A percentile compares a stretch with the other conserved stretches of the same genome.
These are phyloP conservation scores for Leucocoprinus leucothites DNA, from an alignment of 768 basidiomycete genomes.

Conservation along the genomic window DNA sequence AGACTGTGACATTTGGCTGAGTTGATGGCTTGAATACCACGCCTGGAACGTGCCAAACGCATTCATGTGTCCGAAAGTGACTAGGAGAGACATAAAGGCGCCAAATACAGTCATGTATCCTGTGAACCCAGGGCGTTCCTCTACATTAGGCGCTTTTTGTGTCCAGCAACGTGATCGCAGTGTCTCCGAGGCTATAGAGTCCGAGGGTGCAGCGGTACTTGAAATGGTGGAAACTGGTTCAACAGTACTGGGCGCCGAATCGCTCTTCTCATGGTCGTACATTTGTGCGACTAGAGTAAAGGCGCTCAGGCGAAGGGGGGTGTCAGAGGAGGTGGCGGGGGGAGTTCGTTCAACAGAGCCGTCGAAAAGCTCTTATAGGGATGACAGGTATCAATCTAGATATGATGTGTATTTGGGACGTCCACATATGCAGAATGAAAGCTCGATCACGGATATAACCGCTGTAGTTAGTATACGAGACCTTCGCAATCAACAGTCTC, in stretches of 20 bases:
- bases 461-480: background rate
- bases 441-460: conserved; percentile 10
- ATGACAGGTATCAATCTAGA: conserved; percentile 11
- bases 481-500: conserved; percentile 3
- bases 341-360: background rate
- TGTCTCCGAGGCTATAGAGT: background rate
- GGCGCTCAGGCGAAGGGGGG: background rate
- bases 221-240: background rate
- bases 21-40: conserved; percentile 63
- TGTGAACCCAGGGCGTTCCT: conserved; percentile 18
- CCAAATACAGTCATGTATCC: conserved; percentile 55
- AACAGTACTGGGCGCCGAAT: background rate
- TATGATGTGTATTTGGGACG: background rate
- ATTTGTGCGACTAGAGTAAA: conserved; percentile 3
- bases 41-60: conserved; percentile 72
- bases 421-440: conserved; percentile 2
- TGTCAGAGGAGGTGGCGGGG: background rate
- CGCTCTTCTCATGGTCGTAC: conserved; percentile 8
- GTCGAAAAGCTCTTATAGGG: conserved; percentile 5
- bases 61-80: conserved; percentile 69
- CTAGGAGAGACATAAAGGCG: conserved; percentile 63
- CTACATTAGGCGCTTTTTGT: conserved; percentile 18
- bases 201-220: background rate
- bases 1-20: conserved; percentile 45
- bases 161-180: background rate